Percentiles rank a stretch among this genome's conserved stretches.
Conservation (phyloP, 768 basidiomycete species). For the Tylopilus sp. region DNA sequence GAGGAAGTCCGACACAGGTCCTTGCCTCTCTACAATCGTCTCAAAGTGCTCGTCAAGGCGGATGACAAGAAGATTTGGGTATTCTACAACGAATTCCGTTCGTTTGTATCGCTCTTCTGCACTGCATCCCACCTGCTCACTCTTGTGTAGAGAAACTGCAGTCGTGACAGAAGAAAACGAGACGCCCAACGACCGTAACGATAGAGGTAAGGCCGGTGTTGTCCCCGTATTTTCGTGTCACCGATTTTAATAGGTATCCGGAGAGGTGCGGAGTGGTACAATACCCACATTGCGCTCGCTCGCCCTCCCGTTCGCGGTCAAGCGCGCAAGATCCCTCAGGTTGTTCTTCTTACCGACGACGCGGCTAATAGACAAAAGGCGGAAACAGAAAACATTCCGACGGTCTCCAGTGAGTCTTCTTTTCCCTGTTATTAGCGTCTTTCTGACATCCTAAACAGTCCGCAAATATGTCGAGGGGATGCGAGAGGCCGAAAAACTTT, state of each 20-base stretch:
- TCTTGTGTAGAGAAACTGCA: conserved; percentile 65
- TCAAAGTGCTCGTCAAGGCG: conserved; percentile 77
- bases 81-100: conserved; percentile 84
- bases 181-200: conserved; percentile 91
- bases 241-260: conserved; percentile 70
- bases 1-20: conserved; percentile 96
- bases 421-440: not conserved
- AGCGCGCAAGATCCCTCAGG: conserved; percentile 45
- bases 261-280: conserved; percentile 85
- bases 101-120: conserved; percentile 44
- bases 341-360: conserved; percentile 90
- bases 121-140: not conserved
- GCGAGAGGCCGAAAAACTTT: conserved; percentile 57
- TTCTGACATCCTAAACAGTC: conserved; percentile 38
- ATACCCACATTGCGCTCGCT: conserved; percentile 57
- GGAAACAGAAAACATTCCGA: conserved; percentile 55
- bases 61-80: conserved; percentile 86
- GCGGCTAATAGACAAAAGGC: conserved; percentile 79
- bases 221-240: not conserved
- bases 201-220: conserved; percentile 57
- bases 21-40: conserved; percentile 86
- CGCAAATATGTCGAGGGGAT: conserved; percentile 79
- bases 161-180: conserved; percentile 74
- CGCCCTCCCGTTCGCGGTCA: conserved; percentile 53
- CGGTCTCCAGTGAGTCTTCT: conserved; percentile 52